Percentiles rank a stretch among this genome's conserved stretches.
Conservation (phyloP, 192 early-diverging fungal genomes). For the Dissophora ornata region DNA sequence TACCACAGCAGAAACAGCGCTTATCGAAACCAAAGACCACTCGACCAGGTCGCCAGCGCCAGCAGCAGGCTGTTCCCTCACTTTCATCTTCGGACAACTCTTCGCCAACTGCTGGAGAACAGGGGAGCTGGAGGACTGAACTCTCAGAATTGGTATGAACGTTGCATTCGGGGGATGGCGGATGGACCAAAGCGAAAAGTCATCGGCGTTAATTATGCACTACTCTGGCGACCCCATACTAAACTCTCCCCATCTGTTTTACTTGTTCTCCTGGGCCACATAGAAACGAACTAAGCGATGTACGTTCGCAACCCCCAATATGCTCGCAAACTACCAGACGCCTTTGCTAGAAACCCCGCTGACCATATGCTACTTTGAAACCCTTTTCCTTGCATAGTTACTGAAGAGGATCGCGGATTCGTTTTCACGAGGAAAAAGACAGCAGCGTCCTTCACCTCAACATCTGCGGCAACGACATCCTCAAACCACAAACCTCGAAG, state of each 20-base stretch:
- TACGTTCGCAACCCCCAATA: too few species aligned
- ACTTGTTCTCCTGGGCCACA: not conserved
- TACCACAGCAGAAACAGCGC: conserved; percentile 6
- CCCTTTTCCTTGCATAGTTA: conserved; percentile 13
- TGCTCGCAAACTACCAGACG: too few species aligned
- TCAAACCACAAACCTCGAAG: not conserved
- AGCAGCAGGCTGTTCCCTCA: conserved; percentile 33
- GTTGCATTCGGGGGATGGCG: too few species aligned
- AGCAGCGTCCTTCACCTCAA: not conserved
- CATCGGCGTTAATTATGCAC: too few species aligned
- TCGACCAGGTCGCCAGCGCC: not conserved
- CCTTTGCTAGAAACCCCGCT: not conserved
- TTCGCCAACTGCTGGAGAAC: conserved; percentile 9
- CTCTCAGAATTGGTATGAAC: conserved; percentile 30
- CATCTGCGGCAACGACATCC: not conserved
- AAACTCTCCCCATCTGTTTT: not conserved
- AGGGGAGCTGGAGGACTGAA: conserved; percentile 34
- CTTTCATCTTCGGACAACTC: conserved; percentile 32
- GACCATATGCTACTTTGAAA: not conserved
- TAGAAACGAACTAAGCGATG: conserved; percentile 44
- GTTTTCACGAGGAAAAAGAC: conserved; percentile 41
- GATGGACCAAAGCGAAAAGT: not conserved
- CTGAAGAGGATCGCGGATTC: conserved; percentile 50
- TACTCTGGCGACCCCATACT: too few species aligned
- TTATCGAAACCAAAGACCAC: conserved; percentile 2